Conservation (phyloP, 2,329 filamentous ascomycete species). For the Colletotrichum tabaci region DNA sequence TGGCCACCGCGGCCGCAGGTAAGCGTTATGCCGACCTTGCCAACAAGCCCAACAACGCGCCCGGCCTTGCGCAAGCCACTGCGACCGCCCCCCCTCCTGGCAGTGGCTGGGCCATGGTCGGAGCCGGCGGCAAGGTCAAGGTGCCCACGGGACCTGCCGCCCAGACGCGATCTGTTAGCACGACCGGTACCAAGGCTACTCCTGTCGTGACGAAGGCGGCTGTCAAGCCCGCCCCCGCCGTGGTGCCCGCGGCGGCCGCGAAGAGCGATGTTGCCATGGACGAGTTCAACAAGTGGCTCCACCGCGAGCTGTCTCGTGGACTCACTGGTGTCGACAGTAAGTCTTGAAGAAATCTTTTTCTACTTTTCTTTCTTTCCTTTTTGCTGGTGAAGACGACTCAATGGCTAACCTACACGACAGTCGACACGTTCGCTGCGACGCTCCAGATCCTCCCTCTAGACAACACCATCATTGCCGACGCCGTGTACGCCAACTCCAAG, state of each 20-base stretch:
- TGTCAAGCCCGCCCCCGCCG: constrained; percentile 62
- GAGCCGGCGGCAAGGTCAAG: constrained; percentile 93
- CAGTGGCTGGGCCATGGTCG: constrained; percentile 92
- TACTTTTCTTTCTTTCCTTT: too few species aligned
- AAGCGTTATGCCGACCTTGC: constrained; percentile 98
- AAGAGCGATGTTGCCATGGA: constrained; percentile 77
- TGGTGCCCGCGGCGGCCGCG: constrained; percentile 61
- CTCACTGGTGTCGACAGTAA: constrained; percentile 70
- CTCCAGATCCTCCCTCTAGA: constrained; percentile 84
- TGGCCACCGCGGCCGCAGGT: constrained; percentile 66
- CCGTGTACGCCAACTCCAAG: constrained; percentile 87
- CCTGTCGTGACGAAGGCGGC: constrained; percentile 66
- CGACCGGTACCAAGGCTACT: constrained; percentile 59
- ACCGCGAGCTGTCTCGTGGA: constrained; percentile 83
- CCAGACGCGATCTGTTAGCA: constrained; percentile 62
- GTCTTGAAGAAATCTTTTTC: constrained; percentile 47
- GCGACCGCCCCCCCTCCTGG: constrained; percentile 58
- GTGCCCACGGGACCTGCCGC: constrained; percentile 73
- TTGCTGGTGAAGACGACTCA: neutral
- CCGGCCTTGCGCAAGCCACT: constrained; percentile 56
- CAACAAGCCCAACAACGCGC: constrained; percentile 64
- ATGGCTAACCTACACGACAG: constrained; percentile 62
- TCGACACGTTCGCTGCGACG: constrained; percentile 84
- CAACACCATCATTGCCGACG: constrained; percentile 86
- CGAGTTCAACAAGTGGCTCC: constrained; percentile 95